phyloP scores from a whole-genome alignment of 768 basidiomycete genomes.

The Chalciporus pseudorubinellus region DNA sequence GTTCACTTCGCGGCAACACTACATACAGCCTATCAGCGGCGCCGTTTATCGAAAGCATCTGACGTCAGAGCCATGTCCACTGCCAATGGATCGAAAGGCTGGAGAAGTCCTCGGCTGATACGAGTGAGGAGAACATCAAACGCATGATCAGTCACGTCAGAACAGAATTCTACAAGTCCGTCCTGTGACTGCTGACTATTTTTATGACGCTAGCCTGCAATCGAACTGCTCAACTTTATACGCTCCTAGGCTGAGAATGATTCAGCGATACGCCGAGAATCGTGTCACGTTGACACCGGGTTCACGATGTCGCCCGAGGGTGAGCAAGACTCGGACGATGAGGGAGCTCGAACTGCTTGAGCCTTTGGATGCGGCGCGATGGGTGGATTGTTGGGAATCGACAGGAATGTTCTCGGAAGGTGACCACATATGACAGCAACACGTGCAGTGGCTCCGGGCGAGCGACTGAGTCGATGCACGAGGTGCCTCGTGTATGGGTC shows the following conservation, averaged over 20 bases:
- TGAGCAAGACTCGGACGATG: constrained; percentile 40
- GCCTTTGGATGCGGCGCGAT: constrained; percentile 26
- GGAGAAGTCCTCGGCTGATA: constrained; percentile 4
- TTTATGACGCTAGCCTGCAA: constrained; percentile 30
- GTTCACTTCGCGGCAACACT: constrained; percentile 7
- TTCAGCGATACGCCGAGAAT: not conserved
- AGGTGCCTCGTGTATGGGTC: constrained; percentile 6
- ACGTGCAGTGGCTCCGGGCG: not conserved
- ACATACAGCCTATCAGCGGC: constrained; percentile 28
- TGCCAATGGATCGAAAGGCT: constrained; percentile 30
- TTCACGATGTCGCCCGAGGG: constrained; percentile 18
- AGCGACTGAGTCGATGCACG: not conserved
- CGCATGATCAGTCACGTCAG: constrained; percentile 30
- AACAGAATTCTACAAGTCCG: constrained; percentile 29
- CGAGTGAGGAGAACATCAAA: constrained; percentile 24
- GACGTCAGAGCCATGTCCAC: constrained; percentile 20
- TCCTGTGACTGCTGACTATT: constrained; percentile 30
- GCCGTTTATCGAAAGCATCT: constrained; percentile 11
- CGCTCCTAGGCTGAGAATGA: constrained; percentile 21
- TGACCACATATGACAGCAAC: not conserved
- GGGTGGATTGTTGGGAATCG: constrained; percentile 40
- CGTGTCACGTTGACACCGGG: not conserved
- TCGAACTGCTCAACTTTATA: constrained; percentile 33
- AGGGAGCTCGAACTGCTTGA: constrained; percentile 25
- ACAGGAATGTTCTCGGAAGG: constrained; percentile 21